Evolutionary conservation across 2,329 filamentous ascomycete species (phyloP).

Genomic region (Fusarium bulbicola): DNA sequence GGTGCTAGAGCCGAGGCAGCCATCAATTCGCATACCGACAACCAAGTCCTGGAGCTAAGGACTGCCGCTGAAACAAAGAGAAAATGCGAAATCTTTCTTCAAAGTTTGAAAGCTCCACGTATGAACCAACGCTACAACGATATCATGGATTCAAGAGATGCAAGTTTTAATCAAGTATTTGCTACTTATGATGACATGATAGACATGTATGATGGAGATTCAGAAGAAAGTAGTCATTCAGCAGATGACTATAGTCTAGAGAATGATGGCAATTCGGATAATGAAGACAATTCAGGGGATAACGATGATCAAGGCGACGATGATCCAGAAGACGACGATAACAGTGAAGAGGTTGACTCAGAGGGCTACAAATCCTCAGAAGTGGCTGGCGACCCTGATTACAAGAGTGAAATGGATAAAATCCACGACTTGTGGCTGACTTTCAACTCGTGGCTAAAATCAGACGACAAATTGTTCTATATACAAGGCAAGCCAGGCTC

Average conservation of each 20-base stretch:
- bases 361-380: accelerated
- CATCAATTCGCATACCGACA: accelerated
- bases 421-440: neutral
- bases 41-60: accelerated
- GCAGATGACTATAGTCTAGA: too few species aligned
- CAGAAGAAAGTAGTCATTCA: accelerated
- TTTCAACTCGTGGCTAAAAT: accelerated
- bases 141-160: accelerated
- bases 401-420: accelerated
- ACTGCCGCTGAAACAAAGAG: accelerated
- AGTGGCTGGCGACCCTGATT: accelerated
- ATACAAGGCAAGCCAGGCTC: neutral
- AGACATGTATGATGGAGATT: accelerated
- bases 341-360: accelerated
- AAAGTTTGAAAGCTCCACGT: neutral
- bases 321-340: neutral
- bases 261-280: accelerated
- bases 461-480: accelerated
- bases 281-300: neutral
- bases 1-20: accelerated
- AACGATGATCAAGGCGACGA: accelerated
- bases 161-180: neutral
- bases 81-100: accelerated
- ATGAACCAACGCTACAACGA: neutral
- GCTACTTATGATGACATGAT: neutral